A percentile compares a stretch with the other conserved stretches of the same genome.
Evolutionary conservation across 441 rosid genomes (phyloP).

Genomic region (Macaranga tanarius): DNA sequence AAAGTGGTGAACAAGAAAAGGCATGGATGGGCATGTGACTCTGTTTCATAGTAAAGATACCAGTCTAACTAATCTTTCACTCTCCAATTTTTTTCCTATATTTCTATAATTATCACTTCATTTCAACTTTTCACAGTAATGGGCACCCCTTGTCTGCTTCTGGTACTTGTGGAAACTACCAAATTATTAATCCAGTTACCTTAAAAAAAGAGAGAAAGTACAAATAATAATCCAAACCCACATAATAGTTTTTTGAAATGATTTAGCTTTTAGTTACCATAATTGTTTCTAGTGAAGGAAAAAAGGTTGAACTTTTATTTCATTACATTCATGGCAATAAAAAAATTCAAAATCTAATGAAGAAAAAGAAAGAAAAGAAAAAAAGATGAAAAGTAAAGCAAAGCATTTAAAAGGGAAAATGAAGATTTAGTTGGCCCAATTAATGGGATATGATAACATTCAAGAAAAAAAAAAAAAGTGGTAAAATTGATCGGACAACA

Average conservation of each 20-base stretch:
- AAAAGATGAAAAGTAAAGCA: not conserved
- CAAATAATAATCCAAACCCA: slow-evolving; percentile 28
- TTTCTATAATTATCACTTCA: slow-evolving; percentile 17
- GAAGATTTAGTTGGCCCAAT: slow-evolving; percentile 25
- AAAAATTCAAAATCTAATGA: not conserved
- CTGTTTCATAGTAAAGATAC: slow-evolving; percentile 28
- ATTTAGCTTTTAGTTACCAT: slow-evolving; percentile 31
- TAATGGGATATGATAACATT: slow-evolving; percentile 8
- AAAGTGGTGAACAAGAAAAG: slow-evolving; percentile 30
- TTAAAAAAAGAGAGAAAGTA: slow-evolving; percentile 12
- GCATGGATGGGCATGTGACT: slow-evolving; percentile 31
- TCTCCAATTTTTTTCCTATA: slow-evolving; percentile 5
- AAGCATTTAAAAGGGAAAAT: not conserved
- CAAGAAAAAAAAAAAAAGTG: not conserved
- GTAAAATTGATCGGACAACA: slow-evolving; percentile 21
- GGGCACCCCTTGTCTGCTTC: slow-evolving; percentile 41
- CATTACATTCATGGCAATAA: slow-evolving; percentile 5
- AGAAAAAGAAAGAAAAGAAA: not conserved
- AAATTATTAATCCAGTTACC: slow-evolving; percentile 31
- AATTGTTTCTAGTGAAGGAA: slow-evolving; percentile 29
- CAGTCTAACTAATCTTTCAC: not conserved
- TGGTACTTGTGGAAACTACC: slow-evolving; percentile 37
- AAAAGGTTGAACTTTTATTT: not conserved
- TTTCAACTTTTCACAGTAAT: slow-evolving; percentile 25
- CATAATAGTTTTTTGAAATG: slow-evolving; percentile 30